These are phyloP conservation scores for Hsuehochloa calcarea DNA, from an alignment of 176 grass and related monocot species.

Conservation along the genomic window DNA sequence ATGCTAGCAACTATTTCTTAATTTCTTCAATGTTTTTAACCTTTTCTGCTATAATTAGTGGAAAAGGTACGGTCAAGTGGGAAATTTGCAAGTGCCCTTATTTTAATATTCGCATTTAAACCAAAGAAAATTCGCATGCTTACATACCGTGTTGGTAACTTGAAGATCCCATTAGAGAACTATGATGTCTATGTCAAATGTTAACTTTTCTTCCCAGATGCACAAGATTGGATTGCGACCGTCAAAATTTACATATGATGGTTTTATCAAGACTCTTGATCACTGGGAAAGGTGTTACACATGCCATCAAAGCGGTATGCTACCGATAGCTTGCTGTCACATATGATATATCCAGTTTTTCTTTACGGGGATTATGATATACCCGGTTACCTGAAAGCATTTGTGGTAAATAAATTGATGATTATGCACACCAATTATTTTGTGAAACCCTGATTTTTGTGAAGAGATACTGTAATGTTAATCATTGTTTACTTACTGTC, in stretches of 20 bases:
- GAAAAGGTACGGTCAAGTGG: not conserved
- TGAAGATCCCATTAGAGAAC: not conserved
- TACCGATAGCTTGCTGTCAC: constrained; percentile 14
- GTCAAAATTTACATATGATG: constrained; percentile 69
- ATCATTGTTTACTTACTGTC: not conserved
- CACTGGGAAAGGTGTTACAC: constrained; percentile 53
- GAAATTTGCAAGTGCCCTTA: not conserved
- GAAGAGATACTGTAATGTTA: not conserved
- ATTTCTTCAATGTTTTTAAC: not conserved
- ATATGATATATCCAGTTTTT: constrained; percentile 19
- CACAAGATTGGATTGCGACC: constrained; percentile 60
- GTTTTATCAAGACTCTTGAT: constrained; percentile 71
- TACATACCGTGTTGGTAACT: not conserved
- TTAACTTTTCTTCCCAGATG: constrained; percentile 66
- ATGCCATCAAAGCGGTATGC: constrained; percentile 73
- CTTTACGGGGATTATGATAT: not conserved
- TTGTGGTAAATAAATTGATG: constrained; percentile 21
- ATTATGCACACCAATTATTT: not conserved
- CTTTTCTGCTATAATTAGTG: not conserved
- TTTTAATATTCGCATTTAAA: constrained; percentile 6
- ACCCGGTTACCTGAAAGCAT: constrained; percentile 7
- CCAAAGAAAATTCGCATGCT: not conserved
- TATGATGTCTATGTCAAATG: constrained; percentile 16
- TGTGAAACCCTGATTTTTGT: constrained; percentile 1
- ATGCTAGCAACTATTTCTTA: not conserved